phyloP scores from a whole-genome alignment of 345 rosid genomes.

The Crucihimalaya himalaica region DNA sequence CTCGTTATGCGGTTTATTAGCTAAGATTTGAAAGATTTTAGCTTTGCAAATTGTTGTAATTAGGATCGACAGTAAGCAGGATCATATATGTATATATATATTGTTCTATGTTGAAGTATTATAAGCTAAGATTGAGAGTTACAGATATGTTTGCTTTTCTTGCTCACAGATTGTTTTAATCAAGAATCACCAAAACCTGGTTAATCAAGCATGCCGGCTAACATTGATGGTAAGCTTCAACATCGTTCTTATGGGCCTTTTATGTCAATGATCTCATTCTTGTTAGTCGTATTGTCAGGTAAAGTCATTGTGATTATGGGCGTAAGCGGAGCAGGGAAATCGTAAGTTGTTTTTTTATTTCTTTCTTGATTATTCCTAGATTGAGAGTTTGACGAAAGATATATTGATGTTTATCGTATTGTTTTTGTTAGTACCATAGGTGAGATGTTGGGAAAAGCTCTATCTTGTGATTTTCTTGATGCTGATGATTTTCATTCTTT shows the following conservation, averaged over 20 bases:
- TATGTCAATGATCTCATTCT: slow-evolving; percentile 7
- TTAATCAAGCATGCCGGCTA: slow-evolving; percentile 16
- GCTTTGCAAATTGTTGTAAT: neutral
- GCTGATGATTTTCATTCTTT: slow-evolving; percentile 83
- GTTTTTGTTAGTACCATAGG: slow-evolving; percentile 65
- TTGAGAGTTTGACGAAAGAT: neutral
- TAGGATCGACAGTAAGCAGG: neutral
- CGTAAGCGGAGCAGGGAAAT: slow-evolving; percentile 77
- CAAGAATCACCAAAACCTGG: neutral
- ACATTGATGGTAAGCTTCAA: slow-evolving; percentile 28
- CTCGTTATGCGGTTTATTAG: neutral
- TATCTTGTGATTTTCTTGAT: slow-evolving; percentile 69
- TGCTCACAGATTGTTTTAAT: slow-evolving; percentile 22
- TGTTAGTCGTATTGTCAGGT: slow-evolving; percentile 32
- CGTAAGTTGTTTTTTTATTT: slow-evolving; percentile 45
- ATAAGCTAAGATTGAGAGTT: neutral
- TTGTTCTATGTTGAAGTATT: neutral
- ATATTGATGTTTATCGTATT: neutral
- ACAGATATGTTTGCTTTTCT: neutral
- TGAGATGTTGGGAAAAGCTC: slow-evolving; percentile 52
- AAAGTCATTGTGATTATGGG: slow-evolving; percentile 71
- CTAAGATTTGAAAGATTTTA: neutral
- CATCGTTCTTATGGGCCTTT: slow-evolving; percentile 10
- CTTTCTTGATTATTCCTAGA: neutral
- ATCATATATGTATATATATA: neutral